Evolutionary conservation across 2,329 filamentous ascomycete genomes (phyloP), one percentile per base, ranked within the genome.

Genomic region (Periconia sp.): DNA sequence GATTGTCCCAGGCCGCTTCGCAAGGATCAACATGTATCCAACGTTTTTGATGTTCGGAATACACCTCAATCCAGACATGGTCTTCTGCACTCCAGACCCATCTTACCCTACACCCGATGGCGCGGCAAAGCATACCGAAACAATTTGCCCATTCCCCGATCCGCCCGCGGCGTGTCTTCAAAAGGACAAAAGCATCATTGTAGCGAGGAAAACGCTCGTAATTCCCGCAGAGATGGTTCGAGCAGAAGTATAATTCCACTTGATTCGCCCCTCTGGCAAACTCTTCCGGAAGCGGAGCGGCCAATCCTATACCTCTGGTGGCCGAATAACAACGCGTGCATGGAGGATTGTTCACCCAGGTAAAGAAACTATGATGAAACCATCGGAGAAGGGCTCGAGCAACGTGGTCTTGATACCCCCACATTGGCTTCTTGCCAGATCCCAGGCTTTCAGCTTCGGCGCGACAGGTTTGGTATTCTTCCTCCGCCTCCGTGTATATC

Each of bases 71-170:
- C 94, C 94, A 99, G 18, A 96, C 89, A 64, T 96, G 89, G 68
- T 97, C 94, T 71, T 97, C 94, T 19, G 88, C 87, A 59, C 97
- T 97, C 94, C 94, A 99, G 9, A 99, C 88, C 94, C 94, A 99
- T 62, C 94, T 84, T 17, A 96, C 91, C 48, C 92, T 83, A 47
- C 88, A 89, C 35, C 92, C 92, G 11, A 97, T 84, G 4, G 94
- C 94, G 46, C 92, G 84, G 77, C 92, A 97, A 38, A 99, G 81
- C 94, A 97, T 97, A 74, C 87, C 92, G 75, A 99, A 99, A 78
- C 92, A 96, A 73, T 96, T 97, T 55, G 90, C 91, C 91, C 94
- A 97, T 75, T 99, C 94, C 49, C 94, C 94, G 48, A 87, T 87
- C 56, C 94, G 86, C 24, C 94, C 94, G 56, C 88, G 82, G 56